Conservation (phyloP, 345 rosid genomes). For the Syzygium aqueum region DNA sequence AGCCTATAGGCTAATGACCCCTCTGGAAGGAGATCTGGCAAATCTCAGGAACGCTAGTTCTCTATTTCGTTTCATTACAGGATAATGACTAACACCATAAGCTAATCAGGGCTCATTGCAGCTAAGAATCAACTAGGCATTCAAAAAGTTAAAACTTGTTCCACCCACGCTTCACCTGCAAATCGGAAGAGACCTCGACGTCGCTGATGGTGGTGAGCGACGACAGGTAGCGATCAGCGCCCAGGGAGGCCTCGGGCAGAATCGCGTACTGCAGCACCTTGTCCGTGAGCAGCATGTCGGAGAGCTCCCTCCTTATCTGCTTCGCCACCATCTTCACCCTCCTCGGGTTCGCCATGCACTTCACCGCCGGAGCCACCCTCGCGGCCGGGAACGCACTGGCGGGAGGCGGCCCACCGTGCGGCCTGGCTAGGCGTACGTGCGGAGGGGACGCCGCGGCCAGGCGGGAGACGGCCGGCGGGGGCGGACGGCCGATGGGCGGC, state of each 20-base stretch:
- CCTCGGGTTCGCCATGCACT: constrained; percentile 89
- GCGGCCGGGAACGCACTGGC: constrained; percentile 3
- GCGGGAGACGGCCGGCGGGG: not conserved
- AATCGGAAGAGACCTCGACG: constrained; percentile 73
- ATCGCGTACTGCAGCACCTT: constrained; percentile 76
- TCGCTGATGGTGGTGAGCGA: constrained; percentile 85
- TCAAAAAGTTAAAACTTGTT: not conserved
- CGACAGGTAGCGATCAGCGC: constrained; percentile 80
- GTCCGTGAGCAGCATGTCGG: constrained; percentile 85
- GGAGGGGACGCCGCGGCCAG: not conserved
- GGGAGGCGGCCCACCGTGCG: not conserved
- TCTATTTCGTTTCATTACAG: not conserved
- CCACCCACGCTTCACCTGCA: constrained; percentile 38
- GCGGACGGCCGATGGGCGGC: not conserved
- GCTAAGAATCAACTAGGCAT: not conserved
- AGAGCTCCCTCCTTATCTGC: constrained; percentile 81
- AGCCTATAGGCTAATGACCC: not conserved
- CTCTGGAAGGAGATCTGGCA: not conserved
- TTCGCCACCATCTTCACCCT: constrained; percentile 89
- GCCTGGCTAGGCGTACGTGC: not conserved
- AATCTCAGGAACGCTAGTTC: not conserved
- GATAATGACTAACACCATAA: not conserved
- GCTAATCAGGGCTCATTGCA: not conserved
- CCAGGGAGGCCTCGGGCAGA: constrained; percentile 76
- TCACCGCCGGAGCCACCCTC: constrained; percentile 14